These are phyloP conservation scores for Pythium volutum DNA, from an alignment of 352 stramenopile genomes.

Conservation along the genomic window DNA sequence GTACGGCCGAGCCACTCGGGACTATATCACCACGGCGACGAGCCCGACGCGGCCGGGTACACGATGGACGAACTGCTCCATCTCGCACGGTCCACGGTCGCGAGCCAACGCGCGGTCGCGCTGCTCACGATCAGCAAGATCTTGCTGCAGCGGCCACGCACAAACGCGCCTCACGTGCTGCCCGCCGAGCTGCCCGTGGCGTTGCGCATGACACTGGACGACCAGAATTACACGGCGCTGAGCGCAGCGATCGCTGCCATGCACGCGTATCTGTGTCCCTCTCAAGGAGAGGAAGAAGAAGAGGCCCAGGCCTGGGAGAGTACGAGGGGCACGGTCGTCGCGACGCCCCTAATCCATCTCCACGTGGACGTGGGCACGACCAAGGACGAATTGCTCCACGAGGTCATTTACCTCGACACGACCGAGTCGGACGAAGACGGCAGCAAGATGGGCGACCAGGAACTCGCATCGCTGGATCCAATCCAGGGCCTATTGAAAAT, in stretches of 20 bases:
- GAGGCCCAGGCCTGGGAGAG: constrained; percentile 6
- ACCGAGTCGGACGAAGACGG: constrained; percentile 22
- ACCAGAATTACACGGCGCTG: constrained; percentile 36
- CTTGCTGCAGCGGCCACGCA: constrained; percentile 31
- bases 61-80: constrained; percentile 71
- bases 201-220: constrained; percentile 31
- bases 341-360: constrained; percentile 14
- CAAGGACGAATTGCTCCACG: constrained; percentile 19
- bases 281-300: background rate
- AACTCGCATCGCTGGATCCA: constrained; percentile 28
- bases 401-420: constrained; percentile 31
- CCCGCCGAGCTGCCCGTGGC: constrained; percentile 27
- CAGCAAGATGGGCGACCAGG: constrained; percentile 25
- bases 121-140: constrained; percentile 64
- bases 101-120: constrained; percentile 68
- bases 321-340: constrained; percentile 5
- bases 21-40: constrained; percentile 78
- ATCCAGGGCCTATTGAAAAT: constrained; percentile 35
- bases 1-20: constrained; percentile 50
- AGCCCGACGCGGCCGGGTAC: constrained; percentile 67
- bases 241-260: constrained; percentile 27
- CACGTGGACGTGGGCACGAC: constrained; percentile 21
- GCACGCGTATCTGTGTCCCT: constrained; percentile 26
- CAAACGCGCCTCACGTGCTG: constrained; percentile 19
- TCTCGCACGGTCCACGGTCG: constrained; percentile 64